phyloP scores from a whole-genome alignment of 345 rosid species.

The Jatropha curcas region DNA sequence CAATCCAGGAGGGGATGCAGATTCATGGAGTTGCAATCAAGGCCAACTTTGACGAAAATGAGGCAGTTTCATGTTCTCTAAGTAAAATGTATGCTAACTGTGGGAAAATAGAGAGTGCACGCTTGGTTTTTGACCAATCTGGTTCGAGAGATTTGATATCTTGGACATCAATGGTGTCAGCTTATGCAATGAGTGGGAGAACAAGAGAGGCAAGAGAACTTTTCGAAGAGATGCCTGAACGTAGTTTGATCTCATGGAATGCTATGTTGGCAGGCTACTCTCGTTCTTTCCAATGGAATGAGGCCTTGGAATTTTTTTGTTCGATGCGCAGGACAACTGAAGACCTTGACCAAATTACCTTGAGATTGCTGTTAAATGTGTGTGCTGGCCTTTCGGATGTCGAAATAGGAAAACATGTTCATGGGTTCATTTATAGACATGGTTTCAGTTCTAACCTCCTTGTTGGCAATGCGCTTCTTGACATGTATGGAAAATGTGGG shows the following conservation, averaged over 20 bases:
- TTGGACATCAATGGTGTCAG: slow-evolving; percentile 76
- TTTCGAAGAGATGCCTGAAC: slow-evolving; percentile 74
- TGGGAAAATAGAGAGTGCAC: slow-evolving; percentile 57
- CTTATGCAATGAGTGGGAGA: slow-evolving; percentile 61
- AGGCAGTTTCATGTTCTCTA: slow-evolving; percentile 61
- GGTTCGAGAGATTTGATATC: slow-evolving; percentile 53
- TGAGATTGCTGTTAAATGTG: slow-evolving; percentile 57
- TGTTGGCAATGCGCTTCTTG: slow-evolving; percentile 68
- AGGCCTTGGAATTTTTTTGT: slow-evolving; percentile 53
- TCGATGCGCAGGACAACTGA: slow-evolving; percentile 48
- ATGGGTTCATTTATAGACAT: slow-evolving; percentile 64
- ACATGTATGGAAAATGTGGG: slow-evolving; percentile 75
- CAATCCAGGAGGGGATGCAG: slow-evolving; percentile 59
- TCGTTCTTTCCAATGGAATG: slow-evolving; percentile 55
- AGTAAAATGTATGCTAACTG: slow-evolving; percentile 72
- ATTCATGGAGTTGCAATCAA: slow-evolving; percentile 64
- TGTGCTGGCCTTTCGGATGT: slow-evolving; percentile 70
- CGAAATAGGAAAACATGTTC: slow-evolving; percentile 74
- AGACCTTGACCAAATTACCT: slow-evolving; percentile 62
- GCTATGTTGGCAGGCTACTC: slow-evolving; percentile 79
- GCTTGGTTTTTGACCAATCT: slow-evolving; percentile 53
- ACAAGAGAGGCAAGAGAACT: slow-evolving; percentile 65
- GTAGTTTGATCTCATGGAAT: slow-evolving; percentile 77
- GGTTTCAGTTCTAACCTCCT: slow-evolving; percentile 46
- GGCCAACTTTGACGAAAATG: slow-evolving; percentile 42